Base-by-base conservation (phyloP, 495 filamentous ascomycete species). In the Friedmanniomyces simplex region DNA sequence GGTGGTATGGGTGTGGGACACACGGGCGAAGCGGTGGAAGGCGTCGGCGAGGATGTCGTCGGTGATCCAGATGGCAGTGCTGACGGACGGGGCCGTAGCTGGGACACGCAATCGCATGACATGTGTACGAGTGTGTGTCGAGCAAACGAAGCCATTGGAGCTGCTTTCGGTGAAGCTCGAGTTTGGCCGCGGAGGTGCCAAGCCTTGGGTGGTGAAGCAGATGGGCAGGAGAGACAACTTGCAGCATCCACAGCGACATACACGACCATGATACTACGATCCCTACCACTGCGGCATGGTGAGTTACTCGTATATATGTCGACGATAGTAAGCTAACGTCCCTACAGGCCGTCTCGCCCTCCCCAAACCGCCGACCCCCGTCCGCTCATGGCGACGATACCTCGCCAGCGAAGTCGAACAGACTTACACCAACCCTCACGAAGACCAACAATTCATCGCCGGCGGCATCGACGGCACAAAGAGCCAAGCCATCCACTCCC, bases 41-140 rank as follows among this genome's bases (percentile, higher is more conserved):
- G 76, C 73, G 8, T 71, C 67, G n/a, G 72, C 65, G 10, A 82
- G 73, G 30, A 78, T 57, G 51, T 80, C 76, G 41, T 82, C 79
- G 58, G 73, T 75, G 63, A 81, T 74, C 78, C 79, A 82, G 30
- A 79, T 65, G 59, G 76, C 66, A 43, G 79, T 48, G 30, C 30
- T 20, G 34, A 58, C 12, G 10, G 43, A 32, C 36, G 46, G 50
- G 26, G 54, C 50, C 20, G 51, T 32, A 34, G 60, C 45, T 60
- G 43, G 30, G 30, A 36, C 6, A 20, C 34, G 25, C 26, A 21
- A 22, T 25, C 11, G 16, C 61, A 63, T 63, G 41, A 22, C 61
- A 63, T 63, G 26, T 61, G 47, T 37, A 20, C 45, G 16, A 45
- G 14, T 25, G 34, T 24, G 21, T 4, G 16, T 32, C 20, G 18